Conservation (phyloP, 2,329 filamentous ascomycete species). For the Arthrobotrys sinensis region DNA sequence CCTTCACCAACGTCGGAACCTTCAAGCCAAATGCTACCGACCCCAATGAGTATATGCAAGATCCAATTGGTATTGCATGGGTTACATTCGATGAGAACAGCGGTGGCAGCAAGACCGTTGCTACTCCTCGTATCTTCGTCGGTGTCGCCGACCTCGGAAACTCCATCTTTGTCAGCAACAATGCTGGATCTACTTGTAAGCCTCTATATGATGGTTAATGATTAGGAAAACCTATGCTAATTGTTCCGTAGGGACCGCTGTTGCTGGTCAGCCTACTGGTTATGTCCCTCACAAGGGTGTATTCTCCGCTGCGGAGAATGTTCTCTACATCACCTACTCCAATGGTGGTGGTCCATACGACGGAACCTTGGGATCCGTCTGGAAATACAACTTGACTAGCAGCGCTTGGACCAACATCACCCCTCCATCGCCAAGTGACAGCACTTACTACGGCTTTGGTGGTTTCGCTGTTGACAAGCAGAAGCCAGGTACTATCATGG, state of each 20-base stretch:
- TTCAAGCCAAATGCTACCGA: constrained; percentile 70
- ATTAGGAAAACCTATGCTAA: neutral
- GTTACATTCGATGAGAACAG: constrained; percentile 74
- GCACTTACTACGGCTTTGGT: constrained; percentile 71
- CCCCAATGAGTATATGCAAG: constrained; percentile 69
- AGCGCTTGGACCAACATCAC: constrained; percentile 74
- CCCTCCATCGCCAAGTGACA: constrained; percentile 67
- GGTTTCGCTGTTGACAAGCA: constrained; percentile 73
- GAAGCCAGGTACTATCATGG: constrained; percentile 73
- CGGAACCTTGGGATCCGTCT: constrained; percentile 72
- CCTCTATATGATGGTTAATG: neutral
- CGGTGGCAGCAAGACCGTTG: constrained; percentile 67
- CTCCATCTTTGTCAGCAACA: constrained; percentile 72
- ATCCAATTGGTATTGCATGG: constrained; percentile 71
- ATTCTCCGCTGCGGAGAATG: constrained; percentile 71
- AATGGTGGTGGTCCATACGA: constrained; percentile 75
- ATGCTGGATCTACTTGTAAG: constrained; percentile 72
- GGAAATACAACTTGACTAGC: constrained; percentile 72
- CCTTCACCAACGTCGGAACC: constrained; percentile 72
- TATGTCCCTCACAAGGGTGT: constrained; percentile 73
- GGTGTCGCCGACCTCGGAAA: constrained; percentile 72
- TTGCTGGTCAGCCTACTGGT: constrained; percentile 71
- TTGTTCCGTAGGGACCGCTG: constrained; percentile 66
- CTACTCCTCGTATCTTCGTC: constrained; percentile 74
- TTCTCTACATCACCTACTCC: constrained; percentile 73